These are phyloP conservation scores for Talaromyces trachyspermus DNA, from an alignment of 495 filamentous ascomycete genomes.

Conservation along the genomic window DNA sequence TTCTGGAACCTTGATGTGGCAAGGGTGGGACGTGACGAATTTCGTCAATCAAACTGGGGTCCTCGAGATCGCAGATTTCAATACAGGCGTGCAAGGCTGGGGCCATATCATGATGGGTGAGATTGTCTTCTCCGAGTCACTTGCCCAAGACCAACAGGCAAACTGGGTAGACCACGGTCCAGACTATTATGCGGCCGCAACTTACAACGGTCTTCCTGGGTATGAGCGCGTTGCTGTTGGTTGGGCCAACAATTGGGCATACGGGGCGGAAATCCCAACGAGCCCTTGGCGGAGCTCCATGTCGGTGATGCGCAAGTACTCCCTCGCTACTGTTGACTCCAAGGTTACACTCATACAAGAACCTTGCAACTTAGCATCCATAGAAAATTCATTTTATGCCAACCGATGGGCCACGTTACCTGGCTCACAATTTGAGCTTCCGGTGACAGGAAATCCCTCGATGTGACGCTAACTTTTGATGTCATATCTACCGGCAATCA, in stretches of 20 bases:
- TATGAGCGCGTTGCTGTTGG: constrained; percentile 36
- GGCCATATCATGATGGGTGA: not conserved
- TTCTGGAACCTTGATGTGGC: not conserved
- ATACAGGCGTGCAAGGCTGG: not conserved
- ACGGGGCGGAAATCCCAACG: constrained; percentile 39
- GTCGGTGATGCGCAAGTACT: not conserved
- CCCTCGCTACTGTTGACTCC: not conserved
- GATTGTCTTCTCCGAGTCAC: not conserved
- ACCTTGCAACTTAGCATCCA: not conserved
- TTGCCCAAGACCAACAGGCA: not conserved
- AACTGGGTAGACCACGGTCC: constrained; percentile 42
- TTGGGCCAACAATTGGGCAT: constrained; percentile 58
- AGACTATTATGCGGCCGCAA: constrained; percentile 50
- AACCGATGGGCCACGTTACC: not conserved
- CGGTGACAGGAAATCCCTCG: not conserved
- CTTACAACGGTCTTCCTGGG: constrained; percentile 39
- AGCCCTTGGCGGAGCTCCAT: constrained; percentile 14
- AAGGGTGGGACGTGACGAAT: not conserved
- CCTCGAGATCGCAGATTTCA: not conserved
- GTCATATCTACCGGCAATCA: not conserved
- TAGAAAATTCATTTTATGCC: not conserved
- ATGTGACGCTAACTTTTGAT: not conserved
- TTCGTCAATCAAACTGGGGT: not conserved
- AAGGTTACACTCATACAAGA: not conserved
- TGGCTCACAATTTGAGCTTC: not conserved